Conservation (phyloP, 768 basidiomycete species). For the Galerina marginata region DNA sequence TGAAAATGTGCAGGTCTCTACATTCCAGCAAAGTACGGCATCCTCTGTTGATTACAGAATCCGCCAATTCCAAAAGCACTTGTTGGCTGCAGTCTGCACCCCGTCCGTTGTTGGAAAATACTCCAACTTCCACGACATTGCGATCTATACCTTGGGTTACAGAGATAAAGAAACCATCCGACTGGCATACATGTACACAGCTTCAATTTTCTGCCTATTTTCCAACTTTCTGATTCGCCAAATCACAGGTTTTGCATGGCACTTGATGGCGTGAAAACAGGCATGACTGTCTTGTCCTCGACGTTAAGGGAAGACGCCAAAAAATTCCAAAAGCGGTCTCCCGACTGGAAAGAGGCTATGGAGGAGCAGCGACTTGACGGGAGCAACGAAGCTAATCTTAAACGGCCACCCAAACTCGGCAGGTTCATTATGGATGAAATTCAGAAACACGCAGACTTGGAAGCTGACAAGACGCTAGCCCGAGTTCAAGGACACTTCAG, state of each 20-base stretch:
- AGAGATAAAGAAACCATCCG: constrained; percentile 49
- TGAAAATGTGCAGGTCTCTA: constrained; percentile 47
- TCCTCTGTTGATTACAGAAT: constrained; percentile 30
- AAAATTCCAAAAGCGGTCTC: constrained; percentile 24
- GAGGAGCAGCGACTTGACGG: constrained; percentile 21
- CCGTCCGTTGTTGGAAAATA: constrained; percentile 57
- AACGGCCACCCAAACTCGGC: constrained; percentile 22
- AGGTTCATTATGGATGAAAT: constrained; percentile 54
- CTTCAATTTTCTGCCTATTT: not conserved
- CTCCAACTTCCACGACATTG: constrained; percentile 59
- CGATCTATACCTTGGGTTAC: constrained; percentile 61
- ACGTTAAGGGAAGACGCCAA: constrained; percentile 29
- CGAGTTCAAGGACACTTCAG: constrained; percentile 36
- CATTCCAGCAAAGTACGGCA: constrained; percentile 42
- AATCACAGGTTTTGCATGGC: constrained; percentile 49
- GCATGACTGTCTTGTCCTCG: constrained; percentile 45
- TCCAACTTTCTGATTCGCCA: not conserved
- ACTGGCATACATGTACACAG: constrained; percentile 55
- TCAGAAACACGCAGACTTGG: constrained; percentile 28
- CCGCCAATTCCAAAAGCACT: constrained; percentile 48
- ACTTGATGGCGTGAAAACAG: constrained; percentile 68
- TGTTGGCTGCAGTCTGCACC: constrained; percentile 56
- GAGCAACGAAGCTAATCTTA: constrained; percentile 31
- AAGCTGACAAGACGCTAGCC: constrained; percentile 23
- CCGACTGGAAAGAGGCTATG: constrained; percentile 40